Conservation (phyloP, 192 early-diverging fungal genomes). For the Ramicandelaber brevisporus region DNA sequence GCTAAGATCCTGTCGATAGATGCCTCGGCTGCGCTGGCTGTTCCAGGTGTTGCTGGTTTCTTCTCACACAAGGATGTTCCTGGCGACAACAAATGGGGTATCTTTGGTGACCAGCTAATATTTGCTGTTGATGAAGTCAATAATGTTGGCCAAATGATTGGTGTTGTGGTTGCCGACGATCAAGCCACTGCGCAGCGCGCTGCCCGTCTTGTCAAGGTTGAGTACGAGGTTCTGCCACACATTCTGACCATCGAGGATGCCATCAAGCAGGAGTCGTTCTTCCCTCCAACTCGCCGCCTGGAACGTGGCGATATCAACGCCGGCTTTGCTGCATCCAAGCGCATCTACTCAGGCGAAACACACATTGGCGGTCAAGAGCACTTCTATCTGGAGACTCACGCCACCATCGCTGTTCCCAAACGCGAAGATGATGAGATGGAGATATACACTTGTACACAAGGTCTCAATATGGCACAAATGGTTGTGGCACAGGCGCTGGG, state of each 20-base stretch:
- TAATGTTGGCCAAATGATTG: slow-evolving; percentile 36
- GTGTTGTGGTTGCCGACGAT: slow-evolving; percentile 32
- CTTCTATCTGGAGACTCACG: slow-evolving; percentile 50
- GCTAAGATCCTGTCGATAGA: slow-evolving; percentile 40
- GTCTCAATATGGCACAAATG: slow-evolving; percentile 28
- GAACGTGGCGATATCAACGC: slow-evolving; percentile 26
- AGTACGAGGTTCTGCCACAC: slow-evolving; percentile 28
- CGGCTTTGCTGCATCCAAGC: slow-evolving; percentile 12
- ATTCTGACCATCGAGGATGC: slow-evolving; percentile 47
- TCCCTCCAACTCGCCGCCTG: slow-evolving; percentile 14
- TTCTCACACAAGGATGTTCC: slow-evolving; percentile 43
- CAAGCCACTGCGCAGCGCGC: slow-evolving; percentile 28
- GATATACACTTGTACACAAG: slow-evolving; percentile 35
- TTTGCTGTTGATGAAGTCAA: slow-evolving; percentile 33
- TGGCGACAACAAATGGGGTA: slow-evolving; percentile 22
- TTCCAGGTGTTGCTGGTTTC: slow-evolving; percentile 38
- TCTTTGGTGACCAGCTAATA: slow-evolving; percentile 44
- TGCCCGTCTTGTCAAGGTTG: slow-evolving; percentile 29
- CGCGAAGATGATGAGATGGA: slow-evolving; percentile 42
- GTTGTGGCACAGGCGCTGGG: slow-evolving; percentile 31
- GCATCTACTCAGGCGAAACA: slow-evolving; percentile 18
- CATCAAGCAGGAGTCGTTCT: slow-evolving; percentile 30
- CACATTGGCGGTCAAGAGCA: slow-evolving; percentile 30
- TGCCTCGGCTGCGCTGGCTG: slow-evolving; percentile 22
- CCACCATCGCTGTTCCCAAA: slow-evolving; percentile 25